These are phyloP conservation scores for Citrus unshiu DNA, from an alignment of 345 rosid genomes.

Conservation along the genomic window DNA sequence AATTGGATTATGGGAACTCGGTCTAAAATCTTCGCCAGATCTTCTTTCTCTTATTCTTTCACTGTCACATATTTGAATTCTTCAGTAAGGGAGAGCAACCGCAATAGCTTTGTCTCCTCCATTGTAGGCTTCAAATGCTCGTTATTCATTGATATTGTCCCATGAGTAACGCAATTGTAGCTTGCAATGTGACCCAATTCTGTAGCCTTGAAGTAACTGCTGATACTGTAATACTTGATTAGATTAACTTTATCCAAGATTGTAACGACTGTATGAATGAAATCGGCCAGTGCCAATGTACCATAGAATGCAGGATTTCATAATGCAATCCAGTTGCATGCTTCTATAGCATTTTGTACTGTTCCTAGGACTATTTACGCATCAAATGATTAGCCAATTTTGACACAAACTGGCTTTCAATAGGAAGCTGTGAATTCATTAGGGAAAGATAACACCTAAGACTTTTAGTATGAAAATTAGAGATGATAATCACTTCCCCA, in stretches of 20 bases:
- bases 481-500: conserved; percentile 94
- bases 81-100: conserved; percentile 83
- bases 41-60: conserved; percentile 97
- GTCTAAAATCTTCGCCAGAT: conserved; percentile 86
- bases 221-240: conserved; percentile 82
- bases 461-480: conserved; percentile 63
- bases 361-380: conserved; percentile 34
- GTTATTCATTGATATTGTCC: conserved; percentile 85
- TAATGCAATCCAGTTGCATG: conserved; percentile 55
- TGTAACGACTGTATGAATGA: conserved; percentile 88
- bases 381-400: conserved; percentile 86
- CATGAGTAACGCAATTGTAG: conserved; percentile 85
- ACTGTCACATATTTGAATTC: conserved; percentile 92
- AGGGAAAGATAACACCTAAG: conserved; percentile 82
- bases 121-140: conserved; percentile 94
- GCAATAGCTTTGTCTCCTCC: conserved; percentile 91
- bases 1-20: conserved; percentile 61
- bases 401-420: conserved; percentile 92
- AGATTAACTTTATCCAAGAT: conserved; percentile 83
- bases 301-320: conserved; percentile 87
- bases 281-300: conserved; percentile 68
- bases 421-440: conserved; percentile 96
- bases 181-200: conserved; percentile 46
- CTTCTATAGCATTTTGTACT: conserved; percentile 91
- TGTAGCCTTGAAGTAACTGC: conserved; percentile 31